Evolutionary conservation across 2,329 filamentous ascomycete species (phyloP), one percentile per base, ranked within the genome.

Genomic region (Diaporthe amygdali): DNA sequence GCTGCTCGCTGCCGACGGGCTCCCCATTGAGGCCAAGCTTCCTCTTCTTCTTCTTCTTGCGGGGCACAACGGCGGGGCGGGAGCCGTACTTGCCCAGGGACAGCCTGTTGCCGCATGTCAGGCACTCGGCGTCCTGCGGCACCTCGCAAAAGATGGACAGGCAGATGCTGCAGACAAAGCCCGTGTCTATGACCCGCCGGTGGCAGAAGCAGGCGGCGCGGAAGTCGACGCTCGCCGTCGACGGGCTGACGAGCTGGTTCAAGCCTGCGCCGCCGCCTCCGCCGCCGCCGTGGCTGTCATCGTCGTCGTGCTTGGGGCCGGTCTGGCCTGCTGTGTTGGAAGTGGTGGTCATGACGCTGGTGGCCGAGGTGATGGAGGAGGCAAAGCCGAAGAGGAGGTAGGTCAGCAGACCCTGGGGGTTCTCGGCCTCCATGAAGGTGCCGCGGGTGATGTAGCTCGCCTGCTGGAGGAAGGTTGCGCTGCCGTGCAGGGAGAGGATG

Each of bases 161-260:
- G 79, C 96, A 99, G 76, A 99, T 95, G 73, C 94, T 97, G 85
- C 96, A 99, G 46, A 99, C 96, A 79, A 94, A 99, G 10, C 95
- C 96, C 1, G 95, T 90, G 81, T 98, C 94, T 52, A 99, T 92
- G 25, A 98, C 94, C 44, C 90, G 90, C 64, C 96, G 89, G 82
- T 99, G 96, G 80, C 96, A 99, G 84, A 99, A 99, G 80, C 96
- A 99, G 4, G 96, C 96, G n/a, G 97, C 96, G 52, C 96, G 91
- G 80, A 99, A 99, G 82, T 99, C 97, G 52, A 99, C 95, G 54
- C 93, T 91, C 69, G 95, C 93, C 46, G 94, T 92, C 9, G 93
- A 94, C 0, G 96, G 95, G 5, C 92, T 85, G 51, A 97, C 88
- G 51, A 99, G 84, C 71, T 92, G 88, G 55, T 87, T 77, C 2